A percentile compares a stretch with the other conserved stretches of the same genome.
Evolutionary conservation across 352 stramenopile genomes (phyloP).

Genomic region (Pythium guiyangense): DNA sequence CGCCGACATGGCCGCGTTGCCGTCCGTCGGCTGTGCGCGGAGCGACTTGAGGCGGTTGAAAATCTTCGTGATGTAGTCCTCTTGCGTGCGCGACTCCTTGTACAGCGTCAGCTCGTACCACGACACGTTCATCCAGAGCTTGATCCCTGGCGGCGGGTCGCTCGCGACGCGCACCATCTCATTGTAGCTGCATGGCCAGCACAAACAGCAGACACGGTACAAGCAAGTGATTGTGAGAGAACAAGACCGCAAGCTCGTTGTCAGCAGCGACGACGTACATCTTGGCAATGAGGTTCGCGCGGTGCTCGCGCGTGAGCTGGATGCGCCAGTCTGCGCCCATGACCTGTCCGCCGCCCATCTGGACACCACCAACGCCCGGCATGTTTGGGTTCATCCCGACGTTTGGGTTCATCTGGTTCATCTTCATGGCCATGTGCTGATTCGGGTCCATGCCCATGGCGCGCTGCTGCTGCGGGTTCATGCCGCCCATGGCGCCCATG

Average conservation of each 20-base stretch:
- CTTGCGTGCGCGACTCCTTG: slow-evolving; percentile 79
- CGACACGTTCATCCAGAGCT: slow-evolving; percentile 85
- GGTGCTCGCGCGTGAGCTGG: slow-evolving; percentile 76
- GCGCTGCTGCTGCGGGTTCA: slow-evolving; percentile 17
- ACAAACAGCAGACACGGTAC: neutral
- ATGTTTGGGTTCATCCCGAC: slow-evolving; percentile 18
- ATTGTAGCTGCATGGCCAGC: slow-evolving; percentile 57
- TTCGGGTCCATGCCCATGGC: slow-evolving; percentile 29
- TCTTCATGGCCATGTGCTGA: slow-evolving; percentile 38
- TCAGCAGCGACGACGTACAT: slow-evolving; percentile 44
- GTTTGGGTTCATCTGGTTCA: slow-evolving; percentile 41
- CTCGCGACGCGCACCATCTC: slow-evolving; percentile 82
- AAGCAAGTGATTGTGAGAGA: neutral
- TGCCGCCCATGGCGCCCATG: slow-evolving; percentile 48
- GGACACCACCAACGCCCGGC: slow-evolving; percentile 7
- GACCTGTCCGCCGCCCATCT: slow-evolving; percentile 15
- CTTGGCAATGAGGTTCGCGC: slow-evolving; percentile 81
- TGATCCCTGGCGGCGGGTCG: slow-evolving; percentile 71
- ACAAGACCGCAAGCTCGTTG: slow-evolving; percentile 7
- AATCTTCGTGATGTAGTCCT: slow-evolving; percentile 88
- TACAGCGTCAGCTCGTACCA: slow-evolving; percentile 84
- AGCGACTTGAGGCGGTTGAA: slow-evolving; percentile 79
- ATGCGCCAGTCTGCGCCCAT: slow-evolving; percentile 68
- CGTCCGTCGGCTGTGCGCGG: slow-evolving; percentile 65
- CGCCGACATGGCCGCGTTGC: slow-evolving; percentile 61